phyloP scores from a whole-genome alignment of 495 filamentous ascomycete species.

The Darksidea phi region DNA sequence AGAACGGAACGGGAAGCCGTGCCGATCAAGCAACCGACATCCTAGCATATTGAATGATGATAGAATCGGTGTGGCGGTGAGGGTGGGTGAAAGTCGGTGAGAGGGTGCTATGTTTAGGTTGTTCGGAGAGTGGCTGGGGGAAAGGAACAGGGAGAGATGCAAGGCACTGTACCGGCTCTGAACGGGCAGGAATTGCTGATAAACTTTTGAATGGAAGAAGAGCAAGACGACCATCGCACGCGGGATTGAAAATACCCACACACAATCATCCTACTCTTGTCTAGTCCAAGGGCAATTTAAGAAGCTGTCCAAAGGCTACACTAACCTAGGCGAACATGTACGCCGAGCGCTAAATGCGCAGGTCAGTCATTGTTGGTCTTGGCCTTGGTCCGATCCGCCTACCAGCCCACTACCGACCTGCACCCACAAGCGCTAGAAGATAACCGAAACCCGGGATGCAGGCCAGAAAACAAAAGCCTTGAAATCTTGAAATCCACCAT shows the following conservation, averaged over 20 bases:
- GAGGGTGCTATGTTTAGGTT: conserved; percentile 14
- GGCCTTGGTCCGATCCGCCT: no score
- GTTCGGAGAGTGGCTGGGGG: neutral
- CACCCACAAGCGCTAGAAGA: neutral
- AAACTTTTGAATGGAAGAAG: no score
- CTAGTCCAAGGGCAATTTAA: no score
- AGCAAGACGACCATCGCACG: no score
- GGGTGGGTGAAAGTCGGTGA: conserved; percentile 18
- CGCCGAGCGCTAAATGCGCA: neutral
- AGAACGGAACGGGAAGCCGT: neutral
- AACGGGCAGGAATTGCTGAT: neutral
- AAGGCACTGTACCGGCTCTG: neutral
- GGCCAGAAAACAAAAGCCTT: neutral
- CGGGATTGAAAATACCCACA: no score
- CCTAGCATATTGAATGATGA: neutral
- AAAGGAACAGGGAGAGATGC: neutral
- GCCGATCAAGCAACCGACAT: neutral
- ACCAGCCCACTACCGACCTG: no score
- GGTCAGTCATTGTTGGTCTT: no score
- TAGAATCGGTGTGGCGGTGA: conserved; percentile 13
- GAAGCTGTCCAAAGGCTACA: no score
- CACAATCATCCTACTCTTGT: no score
- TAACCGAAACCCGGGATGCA: conserved; percentile 1
- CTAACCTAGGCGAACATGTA: neutral
- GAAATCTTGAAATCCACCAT: neutral